phyloP scores from a whole-genome alignment of 2,329 filamentous ascomycete species.

The Xylariaceae sp. region DNA sequence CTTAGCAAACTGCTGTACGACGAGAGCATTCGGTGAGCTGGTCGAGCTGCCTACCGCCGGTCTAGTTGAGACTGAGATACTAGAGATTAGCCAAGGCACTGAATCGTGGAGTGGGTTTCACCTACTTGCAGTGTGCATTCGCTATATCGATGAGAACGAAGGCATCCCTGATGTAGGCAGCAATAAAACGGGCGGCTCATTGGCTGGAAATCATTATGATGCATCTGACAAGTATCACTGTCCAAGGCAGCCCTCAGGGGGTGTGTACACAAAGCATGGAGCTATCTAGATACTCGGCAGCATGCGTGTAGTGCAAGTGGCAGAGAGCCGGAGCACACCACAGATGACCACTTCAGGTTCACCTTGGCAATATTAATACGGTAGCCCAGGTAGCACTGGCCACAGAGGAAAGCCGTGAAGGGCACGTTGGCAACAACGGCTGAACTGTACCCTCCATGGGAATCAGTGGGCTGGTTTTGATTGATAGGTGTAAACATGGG shows the following conservation, averaged over 20 bases:
- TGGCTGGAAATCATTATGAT: background rate
- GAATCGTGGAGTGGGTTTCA: background rate
- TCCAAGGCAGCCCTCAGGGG: background rate
- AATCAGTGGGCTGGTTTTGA: slow-evolving; percentile 4
- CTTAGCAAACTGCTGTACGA: background rate
- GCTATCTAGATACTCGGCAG: slow-evolving; percentile 2
- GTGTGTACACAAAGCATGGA: background rate
- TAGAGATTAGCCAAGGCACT: no score
- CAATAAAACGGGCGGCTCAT: background rate
- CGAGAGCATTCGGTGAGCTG: background rate
- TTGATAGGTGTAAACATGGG: slow-evolving; percentile 3
- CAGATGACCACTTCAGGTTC: slow-evolving; percentile 10
- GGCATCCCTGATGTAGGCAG: background rate
- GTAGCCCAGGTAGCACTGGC: background rate
- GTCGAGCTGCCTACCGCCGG: no score
- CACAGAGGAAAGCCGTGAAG: slow-evolving; percentile 4
- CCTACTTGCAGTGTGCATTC: background rate
- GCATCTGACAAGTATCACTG: background rate
- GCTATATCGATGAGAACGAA: background rate
- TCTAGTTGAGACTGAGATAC: no score
- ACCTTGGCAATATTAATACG: background rate
- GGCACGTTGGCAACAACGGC: slow-evolving; percentile 18
- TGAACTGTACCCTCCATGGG: slow-evolving; percentile 19
- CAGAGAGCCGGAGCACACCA: slow-evolving; percentile 8
- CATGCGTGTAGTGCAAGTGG: slow-evolving; percentile 7